These are phyloP conservation scores for Alternaria sp. DNA, from an alignment of 2,329 filamentous ascomycete genomes.

Conservation along the genomic window DNA sequence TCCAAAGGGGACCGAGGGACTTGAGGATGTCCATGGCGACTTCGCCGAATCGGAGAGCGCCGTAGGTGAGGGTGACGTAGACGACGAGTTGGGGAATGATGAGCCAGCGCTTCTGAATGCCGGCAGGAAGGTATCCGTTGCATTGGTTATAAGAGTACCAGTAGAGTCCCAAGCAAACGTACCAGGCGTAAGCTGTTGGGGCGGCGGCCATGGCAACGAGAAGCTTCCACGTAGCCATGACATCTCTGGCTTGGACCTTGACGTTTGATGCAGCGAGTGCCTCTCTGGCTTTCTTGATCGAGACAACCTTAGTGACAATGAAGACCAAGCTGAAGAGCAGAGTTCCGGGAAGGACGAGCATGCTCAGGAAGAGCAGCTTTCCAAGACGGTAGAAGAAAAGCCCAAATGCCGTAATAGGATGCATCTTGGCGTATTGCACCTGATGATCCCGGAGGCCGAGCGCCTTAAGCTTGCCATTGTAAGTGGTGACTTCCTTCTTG, in stretches of 20 bases:
- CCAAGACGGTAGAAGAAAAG: constrained; percentile 79
- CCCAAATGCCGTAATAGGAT: constrained; percentile 74
- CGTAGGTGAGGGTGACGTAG: constrained; percentile 89
- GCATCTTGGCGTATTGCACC: constrained; percentile 88
- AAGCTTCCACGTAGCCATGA: constrained; percentile 52
- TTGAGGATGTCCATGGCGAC: constrained; percentile 99
- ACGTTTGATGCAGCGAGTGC: constrained; percentile 51
- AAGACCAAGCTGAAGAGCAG: constrained; percentile 73
- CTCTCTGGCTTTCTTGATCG: constrained; percentile 47
- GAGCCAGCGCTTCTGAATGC: constrained; percentile 69
- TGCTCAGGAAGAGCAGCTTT: constrained; percentile 77
- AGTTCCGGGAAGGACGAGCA: constrained; percentile 84
- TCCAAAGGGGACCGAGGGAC: constrained; percentile 83
- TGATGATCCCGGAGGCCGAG: constrained; percentile 93
- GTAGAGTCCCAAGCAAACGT: constrained; percentile 39
- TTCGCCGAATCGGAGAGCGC: constrained; percentile 91
- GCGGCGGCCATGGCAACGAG: constrained; percentile 50
- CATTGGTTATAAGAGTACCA: constrained; percentile 67
- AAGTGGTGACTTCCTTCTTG: constrained; percentile 76
- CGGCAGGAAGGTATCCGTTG: constrained; percentile 80
- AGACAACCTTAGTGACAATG: constrained; percentile 46
- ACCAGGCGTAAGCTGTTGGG: constrained; percentile 42
- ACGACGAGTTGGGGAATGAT: constrained; percentile 77
- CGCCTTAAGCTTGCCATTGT: constrained; percentile 85
- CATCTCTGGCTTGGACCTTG: constrained; percentile 49